Base-by-base conservation (phyloP, 176 grass and related monocot genomes). In the Pontederia crassipes region DNA sequence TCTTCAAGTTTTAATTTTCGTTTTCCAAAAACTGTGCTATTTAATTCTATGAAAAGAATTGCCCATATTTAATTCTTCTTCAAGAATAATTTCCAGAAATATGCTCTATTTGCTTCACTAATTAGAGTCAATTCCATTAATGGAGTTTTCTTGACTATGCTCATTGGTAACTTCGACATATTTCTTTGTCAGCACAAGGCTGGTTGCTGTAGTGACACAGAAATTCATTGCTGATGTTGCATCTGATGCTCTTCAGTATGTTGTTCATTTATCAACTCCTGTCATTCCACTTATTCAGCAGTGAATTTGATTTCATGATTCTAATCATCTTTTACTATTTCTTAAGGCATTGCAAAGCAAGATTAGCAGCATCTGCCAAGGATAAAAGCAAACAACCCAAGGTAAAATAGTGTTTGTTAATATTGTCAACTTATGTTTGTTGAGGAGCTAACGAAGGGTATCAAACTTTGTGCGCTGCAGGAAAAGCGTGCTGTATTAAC, bases 341-440 rank as follows among this genome's bases (percentile, higher is more conserved):
- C 65, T 52, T 17, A 63, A 97, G 93, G 72, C 84, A 97, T 61
- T 91, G 93, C 81, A 97, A 97, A 40, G 87, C 87, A 48, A 85
- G 87, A 71, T 78, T 80, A 68, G 93, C 93, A 63, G 87, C 93
- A 64, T 87, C 93, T 58, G 89, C 85, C 66, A 97, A 97, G 84
- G 93, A 97, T 51, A 97, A 97, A 70, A 97, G 93, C 77, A 97
- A 97, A 76, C 93, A 91, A 45, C 87, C 87, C 1, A 97, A 97
- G 84, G 93, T 97, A 65, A 53, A 8, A 12, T 8, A 17, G 45
- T 28, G 4, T n/a, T 16, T 16, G 12, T 35, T 55, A 5, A 17
- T 64, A 28, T 61, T 35, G 2, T 61, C 24, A 61, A 55, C 55
- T 64, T 47, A 13, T 69, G 2, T 48, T 62, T 4, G 46, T 74